phyloP scores from a whole-genome alignment of 805 yeast species.

The Ogataea naganishii region DNA sequence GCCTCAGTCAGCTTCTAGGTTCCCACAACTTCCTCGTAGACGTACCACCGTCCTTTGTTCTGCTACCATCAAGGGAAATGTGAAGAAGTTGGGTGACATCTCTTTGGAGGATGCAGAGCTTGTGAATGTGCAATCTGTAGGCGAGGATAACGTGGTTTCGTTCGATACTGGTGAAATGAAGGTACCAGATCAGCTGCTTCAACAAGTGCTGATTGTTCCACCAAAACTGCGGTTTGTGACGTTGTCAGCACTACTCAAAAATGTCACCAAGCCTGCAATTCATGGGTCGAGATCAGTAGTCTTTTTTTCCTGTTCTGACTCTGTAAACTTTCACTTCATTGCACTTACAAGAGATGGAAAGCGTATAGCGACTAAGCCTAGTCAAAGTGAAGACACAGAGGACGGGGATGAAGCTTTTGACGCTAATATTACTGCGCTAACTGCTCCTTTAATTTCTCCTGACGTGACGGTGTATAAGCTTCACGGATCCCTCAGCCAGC shows the following conservation, averaged over 20 bases:
- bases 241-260: conserved; percentile 55
- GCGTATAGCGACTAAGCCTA: conserved; percentile 14
- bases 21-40: conserved; percentile 54
- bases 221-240: conserved; percentile 86
- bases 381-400: conserved; percentile 3
- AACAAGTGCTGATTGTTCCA: conserved; percentile 77
- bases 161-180: conserved; percentile 12
- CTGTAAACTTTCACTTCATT: conserved; percentile 88
- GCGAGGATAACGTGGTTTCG: conserved; percentile 20
- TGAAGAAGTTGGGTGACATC: conserved; percentile 70
- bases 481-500: conserved; percentile 90
- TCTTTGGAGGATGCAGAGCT: conserved; percentile 68
- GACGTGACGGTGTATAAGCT: conserved; percentile 50
- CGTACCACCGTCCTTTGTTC: conserved; percentile 84
- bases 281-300: conserved; percentile 57
- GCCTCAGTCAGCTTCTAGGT: conserved; percentile 22
- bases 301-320: conserved; percentile 88
- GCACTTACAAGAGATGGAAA: conserved; percentile 58
- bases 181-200: conserved; percentile 89
- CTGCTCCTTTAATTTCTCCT: conserved; percentile 43
- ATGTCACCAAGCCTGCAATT: conserved; percentile 27
- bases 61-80: conserved; percentile 83
- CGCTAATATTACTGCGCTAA: conserved; percentile 31
- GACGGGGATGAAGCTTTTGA: conserved; percentile 7
- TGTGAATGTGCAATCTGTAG: conserved; percentile 33